Base-by-base conservation (phyloP, 2,329 filamentous ascomycete genomes). In the Hypoxylon sp. region DNA sequence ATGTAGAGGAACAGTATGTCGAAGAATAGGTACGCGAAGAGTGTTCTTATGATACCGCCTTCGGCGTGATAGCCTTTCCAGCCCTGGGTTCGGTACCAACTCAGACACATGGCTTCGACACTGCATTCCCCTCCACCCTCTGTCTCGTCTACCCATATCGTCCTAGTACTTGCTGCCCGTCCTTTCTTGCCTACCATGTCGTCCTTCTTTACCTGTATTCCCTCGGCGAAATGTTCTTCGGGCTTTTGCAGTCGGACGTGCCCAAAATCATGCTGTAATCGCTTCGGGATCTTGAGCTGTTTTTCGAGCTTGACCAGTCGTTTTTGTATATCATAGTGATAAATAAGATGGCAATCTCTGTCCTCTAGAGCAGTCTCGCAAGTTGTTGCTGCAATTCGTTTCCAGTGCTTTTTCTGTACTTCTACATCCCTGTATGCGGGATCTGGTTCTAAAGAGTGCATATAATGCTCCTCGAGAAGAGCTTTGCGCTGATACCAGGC, bases 1-100 rank as follows among this genome's bases (percentile, higher is more conserved):
- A 98, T 88, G 79, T 97, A 97, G 25, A 93, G 85, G 80, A 98
- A 98, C 5, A 99, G 83, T 23, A 98, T 88, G 79, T 99, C 95
- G 82, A 91, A 96, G 82, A 98, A 97, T 17, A 99, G 87, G 76
- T 96, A 95, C 13, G 90, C 91, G 79, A 94, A 94, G 25, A 99
- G 83, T 0, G 96, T 99, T n/a, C 94, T 90, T 5, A 98, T 82
- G 73, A 98, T 94, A 1, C 94, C 93, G 34, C 94, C 93, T 83
- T 99, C 96, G 17, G 91, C 89, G 79, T 99, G 96, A 76, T 95
- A 98, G 10, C 96, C 96, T 78, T 97, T 97, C 91, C 93, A 98
- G 2, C 94, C 95, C 57, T 91, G 84, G 9, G 86, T 84, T 32
- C 93, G 90, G 79, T 98, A 98, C 82, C 91, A 88, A 48, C 90